A percentile compares a stretch with the other conserved stretches of the same genome.
Evolutionary conservation across 2,329 filamentous ascomycete genomes (phyloP).

Genomic region (Epichloe brachyelytri): DNA sequence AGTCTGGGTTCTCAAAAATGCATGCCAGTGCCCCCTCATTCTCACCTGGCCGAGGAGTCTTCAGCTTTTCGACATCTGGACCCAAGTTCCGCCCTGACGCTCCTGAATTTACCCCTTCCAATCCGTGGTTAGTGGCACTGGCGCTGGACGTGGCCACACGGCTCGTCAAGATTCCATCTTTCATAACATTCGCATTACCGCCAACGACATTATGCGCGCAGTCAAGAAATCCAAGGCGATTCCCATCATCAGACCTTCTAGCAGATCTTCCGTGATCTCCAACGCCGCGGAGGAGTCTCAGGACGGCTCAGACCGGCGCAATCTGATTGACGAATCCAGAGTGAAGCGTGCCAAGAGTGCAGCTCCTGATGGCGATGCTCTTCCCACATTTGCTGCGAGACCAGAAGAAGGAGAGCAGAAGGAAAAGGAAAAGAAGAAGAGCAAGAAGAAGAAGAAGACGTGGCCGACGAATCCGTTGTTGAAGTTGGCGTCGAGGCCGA

Average conservation of each 20-base stretch:
- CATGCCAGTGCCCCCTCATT: constrained; percentile 61
- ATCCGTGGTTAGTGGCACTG: constrained; percentile 29
- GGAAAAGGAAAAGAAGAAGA: constrained; percentile 6
- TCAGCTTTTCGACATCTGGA: constrained; percentile 54
- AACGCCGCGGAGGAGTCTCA: constrained; percentile 11
- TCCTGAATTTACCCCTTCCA: constrained; percentile 55
- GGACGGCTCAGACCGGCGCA: constrained; percentile 39
- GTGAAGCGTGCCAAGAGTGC: constrained; percentile 61
- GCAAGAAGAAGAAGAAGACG: not conserved
- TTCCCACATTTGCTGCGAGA: constrained; percentile 60
- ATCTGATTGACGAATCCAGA: constrained; percentile 48
- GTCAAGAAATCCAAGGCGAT: constrained; percentile 69
- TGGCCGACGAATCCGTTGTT: not conserved
- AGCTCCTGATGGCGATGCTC: constrained; percentile 55
- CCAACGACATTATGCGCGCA: constrained; percentile 50
- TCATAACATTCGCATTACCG: constrained; percentile 51
- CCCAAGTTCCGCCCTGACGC: constrained; percentile 66
- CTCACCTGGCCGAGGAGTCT: constrained; percentile 50
- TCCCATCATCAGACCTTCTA: constrained; percentile 60
- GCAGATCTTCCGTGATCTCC: constrained; percentile 27
- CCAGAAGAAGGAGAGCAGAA: constrained; percentile 14
- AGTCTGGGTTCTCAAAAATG: constrained; percentile 36
- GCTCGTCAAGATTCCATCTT: constrained; percentile 47
- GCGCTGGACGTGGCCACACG: constrained; percentile 33
- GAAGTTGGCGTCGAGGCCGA: not conserved